Evolutionary conservation across 768 basidiomycete genomes (phyloP), one percentile per base, ranked within the genome.

Genomic region (Kwoniella shandongensis): DNA sequence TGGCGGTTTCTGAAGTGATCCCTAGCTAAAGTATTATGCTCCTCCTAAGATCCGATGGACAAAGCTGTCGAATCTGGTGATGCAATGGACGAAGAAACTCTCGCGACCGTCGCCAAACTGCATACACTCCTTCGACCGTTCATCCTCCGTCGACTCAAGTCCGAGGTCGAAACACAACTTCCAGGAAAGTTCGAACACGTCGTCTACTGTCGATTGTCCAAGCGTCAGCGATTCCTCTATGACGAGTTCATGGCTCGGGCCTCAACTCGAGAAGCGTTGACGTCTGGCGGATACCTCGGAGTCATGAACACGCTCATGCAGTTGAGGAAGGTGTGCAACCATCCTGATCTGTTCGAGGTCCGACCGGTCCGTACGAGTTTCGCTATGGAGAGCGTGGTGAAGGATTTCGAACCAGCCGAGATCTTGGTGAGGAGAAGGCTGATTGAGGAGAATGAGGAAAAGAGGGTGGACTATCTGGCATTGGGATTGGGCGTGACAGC

Each of bases 201-300:
- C 46, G 84, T 91, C 18, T 81, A 93, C 36, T 93, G 91, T 66
- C 85, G 86, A 12, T 79, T 96, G 15, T 92, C 91, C 32, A 94
- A 92, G 72, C 83, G 91, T 11, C 91, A 96, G 66, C 86, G 91
- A n/a, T 91, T 89, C 73, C 81, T 96, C 18, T 96, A 96, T 72
- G 91, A 96, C 79, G 91, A 94, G 72, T 94, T 94, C 79, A 92
- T 96, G 91, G 82, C 86, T 11, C 84, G 91, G 26, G 83, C 88
- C 0, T 85, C 90, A 51, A 96, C 91, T 2, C 83, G 83, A 26
- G 84, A 86, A 61, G 89, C 89, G 18, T 80, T 96, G 44, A 80
- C 86, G 20, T 90, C 91, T 1, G 93, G 92, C 3, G 78, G 79
- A 38, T 80, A 78, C 63, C 75, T 80, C 32, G 77, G 77, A 30